Conservation (phyloP, 106 monocot species). For the Iris macrosiphon region DNA sequence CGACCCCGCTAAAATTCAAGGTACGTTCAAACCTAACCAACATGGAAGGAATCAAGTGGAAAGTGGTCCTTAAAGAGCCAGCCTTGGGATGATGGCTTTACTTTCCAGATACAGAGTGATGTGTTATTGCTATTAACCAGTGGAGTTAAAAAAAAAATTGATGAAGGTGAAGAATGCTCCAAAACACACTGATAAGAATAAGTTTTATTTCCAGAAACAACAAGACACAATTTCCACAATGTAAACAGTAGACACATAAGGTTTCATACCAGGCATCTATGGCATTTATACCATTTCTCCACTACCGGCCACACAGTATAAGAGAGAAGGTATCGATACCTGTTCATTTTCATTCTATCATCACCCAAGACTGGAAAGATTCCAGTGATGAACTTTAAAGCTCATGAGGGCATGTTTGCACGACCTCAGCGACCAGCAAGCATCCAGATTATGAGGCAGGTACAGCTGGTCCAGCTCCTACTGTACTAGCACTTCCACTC, state of each 20-base stretch:
- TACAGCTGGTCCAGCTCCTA: constrained; percentile 57
- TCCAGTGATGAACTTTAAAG: constrained; percentile 77
- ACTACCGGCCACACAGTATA: no score
- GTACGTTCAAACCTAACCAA: no score
- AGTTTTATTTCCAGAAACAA: not conserved
- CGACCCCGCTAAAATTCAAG: no score
- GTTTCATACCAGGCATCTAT: not conserved
- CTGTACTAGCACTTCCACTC: constrained; percentile 60
- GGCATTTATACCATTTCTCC: no score
- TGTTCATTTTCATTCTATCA: constrained; percentile 8
- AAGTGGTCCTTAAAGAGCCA: no score
- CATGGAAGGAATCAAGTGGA: no score
- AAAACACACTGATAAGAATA: no score
- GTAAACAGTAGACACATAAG: not conserved
- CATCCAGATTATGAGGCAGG: constrained; percentile 53
- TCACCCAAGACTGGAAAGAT: constrained; percentile 36
- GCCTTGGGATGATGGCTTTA: no score
- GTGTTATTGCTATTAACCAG: no score
- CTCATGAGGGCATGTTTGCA: constrained; percentile 55
- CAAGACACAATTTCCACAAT: not conserved
- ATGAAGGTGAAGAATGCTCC: no score
- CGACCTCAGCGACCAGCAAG: constrained; percentile 52
- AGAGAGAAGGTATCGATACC: constrained; percentile 13
- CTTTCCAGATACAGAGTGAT: no score
- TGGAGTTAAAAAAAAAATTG: no score